A percentile compares a stretch with the other conserved stretches of the same genome.
Conservation (phyloP, 1,284 basidiomycete genomes). For the Meripilus lineatus region DNA sequence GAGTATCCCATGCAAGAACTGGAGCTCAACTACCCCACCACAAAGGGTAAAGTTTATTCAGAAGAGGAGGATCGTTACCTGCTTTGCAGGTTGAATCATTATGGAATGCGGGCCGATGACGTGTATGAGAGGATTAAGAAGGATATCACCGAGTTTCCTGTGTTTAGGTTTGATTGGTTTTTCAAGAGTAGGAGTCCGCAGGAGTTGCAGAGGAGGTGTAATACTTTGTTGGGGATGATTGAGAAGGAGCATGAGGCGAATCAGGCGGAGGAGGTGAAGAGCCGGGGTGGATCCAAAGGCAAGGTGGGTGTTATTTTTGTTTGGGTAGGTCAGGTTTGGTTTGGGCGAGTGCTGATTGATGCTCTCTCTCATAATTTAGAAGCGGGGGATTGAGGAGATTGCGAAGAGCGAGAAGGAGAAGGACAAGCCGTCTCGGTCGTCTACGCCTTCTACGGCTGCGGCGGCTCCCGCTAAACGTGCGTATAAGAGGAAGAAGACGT, state of each 20-base stretch:
- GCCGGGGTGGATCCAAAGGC: slow-evolving; percentile 48
- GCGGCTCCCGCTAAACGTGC: slow-evolving; percentile 40
- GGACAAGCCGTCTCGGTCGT: slow-evolving; percentile 49
- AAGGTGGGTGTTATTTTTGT: slow-evolving; percentile 39
- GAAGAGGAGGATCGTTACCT: slow-evolving; percentile 98
- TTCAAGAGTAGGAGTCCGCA: slow-evolving; percentile 93
- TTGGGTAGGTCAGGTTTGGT: slow-evolving; percentile 5
- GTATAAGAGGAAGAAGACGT: slow-evolving; percentile 28
- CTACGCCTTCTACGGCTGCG: slow-evolving; percentile 43
- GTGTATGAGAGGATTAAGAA: slow-evolving; percentile 95
- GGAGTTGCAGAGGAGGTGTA: slow-evolving; percentile 88
- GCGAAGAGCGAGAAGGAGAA: slow-evolving; percentile 38
- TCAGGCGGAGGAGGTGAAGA: slow-evolving; percentile 62
- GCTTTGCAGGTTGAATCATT: slow-evolving; percentile 86
- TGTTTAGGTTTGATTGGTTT: slow-evolving; percentile 99
- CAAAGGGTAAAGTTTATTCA: slow-evolving; percentile 93
- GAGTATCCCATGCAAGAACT: slow-evolving; percentile 92
- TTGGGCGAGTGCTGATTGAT: slow-evolving; percentile 7
- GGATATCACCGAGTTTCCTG: slow-evolving; percentile 93
- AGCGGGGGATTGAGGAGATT: slow-evolving; percentile 62
- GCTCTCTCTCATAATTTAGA: slow-evolving; percentile 34
- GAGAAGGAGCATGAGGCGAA: slow-evolving; percentile 81
- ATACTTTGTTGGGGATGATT: slow-evolving; percentile 86
- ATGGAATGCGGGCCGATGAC: slow-evolving; percentile 90
- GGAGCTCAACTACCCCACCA: slow-evolving; percentile 90